Evolutionary conservation across 305 asterid genomes (phyloP).

Genomic region (Fraxinus latifolia): DNA sequence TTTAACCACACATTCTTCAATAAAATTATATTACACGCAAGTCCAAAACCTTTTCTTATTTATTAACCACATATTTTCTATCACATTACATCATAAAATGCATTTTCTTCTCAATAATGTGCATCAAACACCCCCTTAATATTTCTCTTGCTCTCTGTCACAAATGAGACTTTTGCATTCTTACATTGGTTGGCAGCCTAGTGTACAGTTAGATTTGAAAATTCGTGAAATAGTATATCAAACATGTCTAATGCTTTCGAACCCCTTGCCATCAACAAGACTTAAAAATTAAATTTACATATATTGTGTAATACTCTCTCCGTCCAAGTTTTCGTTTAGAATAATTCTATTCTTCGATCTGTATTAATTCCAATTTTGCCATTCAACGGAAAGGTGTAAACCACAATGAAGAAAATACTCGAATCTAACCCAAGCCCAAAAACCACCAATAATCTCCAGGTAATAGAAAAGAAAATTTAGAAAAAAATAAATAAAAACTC

Average conservation of each 20-base stretch:
- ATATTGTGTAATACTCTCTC: background rate
- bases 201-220: background rate
- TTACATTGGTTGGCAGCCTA: background rate
- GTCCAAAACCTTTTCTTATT: too few relatives aligned
- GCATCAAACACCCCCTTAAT: background rate
- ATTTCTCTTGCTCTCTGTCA: background rate
- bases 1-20: too few relatives aligned
- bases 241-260: background rate
- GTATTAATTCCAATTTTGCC: background rate
- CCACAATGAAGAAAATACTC: background rate
- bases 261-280: background rate
- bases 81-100: too few relatives aligned
- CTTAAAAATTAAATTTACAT: background rate
- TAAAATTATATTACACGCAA: too few relatives aligned
- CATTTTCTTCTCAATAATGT: too few relatives aligned
- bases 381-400: background rate
- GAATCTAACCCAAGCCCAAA: background rate
- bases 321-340: background rate
- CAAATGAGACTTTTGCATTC: slow-evolving; percentile 1
- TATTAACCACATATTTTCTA: too few relatives aligned
- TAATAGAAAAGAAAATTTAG: background rate
- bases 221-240: background rate
- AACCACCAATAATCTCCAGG: background rate
- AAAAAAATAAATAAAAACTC: background rate
- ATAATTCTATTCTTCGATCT: background rate